Base-by-base conservation (phyloP, 2,329 filamentous ascomycete genomes). In the Pseudogymnoascus sp. region DNA sequence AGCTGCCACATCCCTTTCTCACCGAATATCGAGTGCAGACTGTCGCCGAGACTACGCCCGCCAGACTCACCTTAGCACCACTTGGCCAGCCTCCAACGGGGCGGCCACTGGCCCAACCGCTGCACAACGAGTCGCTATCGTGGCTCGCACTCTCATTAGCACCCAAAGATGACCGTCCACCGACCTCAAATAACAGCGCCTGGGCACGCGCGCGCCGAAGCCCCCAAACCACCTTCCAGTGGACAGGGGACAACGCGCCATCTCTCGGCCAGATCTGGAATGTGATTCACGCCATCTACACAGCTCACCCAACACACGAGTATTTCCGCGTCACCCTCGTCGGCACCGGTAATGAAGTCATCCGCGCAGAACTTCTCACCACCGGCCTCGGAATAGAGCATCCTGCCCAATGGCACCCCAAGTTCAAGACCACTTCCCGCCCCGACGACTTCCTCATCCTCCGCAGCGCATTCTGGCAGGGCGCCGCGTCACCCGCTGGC, bases 401-500 rank as follows among this genome's bases (percentile, higher is more conserved):
- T 52, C 68, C 68, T 3, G 61, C 60, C 15, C 63, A 60, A 63
- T 63, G 62, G 62, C 39, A 36, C 21, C 37, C 61, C 18, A 40
- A 58, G 18, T 29, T 59, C 12, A 58, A 62, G 8, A 29, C 64
- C 39, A 63, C 33, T n/a, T n/a, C 29, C 36, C 52, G 35, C 15
- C 40, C 61, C 27, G 69, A 72, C 8, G 73, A 79, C 62, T 66
- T 83, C 36, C 66, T 85, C 27, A 70, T 84, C 52, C 74, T 82
- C 1, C 76, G 82, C 62, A 76, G 77, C 15, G 78, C 85, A 35
- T 88, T 89, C 76, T 89, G 86, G 86, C 86, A 88, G 69, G 86
- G 86, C 52, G 86, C 86, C 31, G 86, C 81, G 15, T 87, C 85
- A 1, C 87, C 87, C 5, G 81, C 87, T 62, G 87, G 87, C 9